Percentiles rank a stretch among this genome's conserved stretches.
These are phyloP conservation scores for Penstemon davidsonii DNA, from an alignment of 257 asterid genomes.

Conservation along the genomic window DNA sequence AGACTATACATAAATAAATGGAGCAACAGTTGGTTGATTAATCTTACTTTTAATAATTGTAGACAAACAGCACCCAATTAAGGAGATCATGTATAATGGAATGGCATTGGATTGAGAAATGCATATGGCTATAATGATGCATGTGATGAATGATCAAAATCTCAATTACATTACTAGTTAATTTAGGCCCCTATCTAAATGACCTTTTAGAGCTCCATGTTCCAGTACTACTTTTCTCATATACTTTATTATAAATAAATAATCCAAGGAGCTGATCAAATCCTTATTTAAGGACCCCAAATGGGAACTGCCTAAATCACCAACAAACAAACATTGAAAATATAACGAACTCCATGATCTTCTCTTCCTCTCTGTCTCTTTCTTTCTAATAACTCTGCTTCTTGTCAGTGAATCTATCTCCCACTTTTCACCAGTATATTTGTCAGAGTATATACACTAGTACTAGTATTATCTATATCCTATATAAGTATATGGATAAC, in stretches of 20 bases:
- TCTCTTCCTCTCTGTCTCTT: conserved; percentile 4
- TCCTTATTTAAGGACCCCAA: conserved; percentile 47
- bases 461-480: background rate
- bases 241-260: conserved; percentile 7
- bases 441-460: background rate
- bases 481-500: conserved; percentile 27
- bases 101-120: conserved; percentile 33
- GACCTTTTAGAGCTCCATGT: conserved; percentile 40
- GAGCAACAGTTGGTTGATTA: conserved; percentile 22
- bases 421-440: background rate
- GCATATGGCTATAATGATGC: conserved; percentile 53
- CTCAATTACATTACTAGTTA: conserved; percentile 20
- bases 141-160: conserved; percentile 40
- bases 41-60: conserved; percentile 35
- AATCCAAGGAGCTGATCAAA: background rate
- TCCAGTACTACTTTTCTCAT: conserved; percentile 25
- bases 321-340: conserved; percentile 18
- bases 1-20: background rate
- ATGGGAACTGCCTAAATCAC: conserved; percentile 23
- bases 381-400: conserved; percentile 21
- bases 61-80: conserved; percentile 3
- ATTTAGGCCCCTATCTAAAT: conserved; percentile 18
- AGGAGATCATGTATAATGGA: conserved; percentile 15
- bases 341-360: background rate
- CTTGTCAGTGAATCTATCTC: conserved; percentile 29